Evolutionary conservation across 495 filamentous ascomycete species (phyloP), one percentile per base, ranked within the genome.

Genomic region (Aspergillus sclerotiicarbonarius): DNA sequence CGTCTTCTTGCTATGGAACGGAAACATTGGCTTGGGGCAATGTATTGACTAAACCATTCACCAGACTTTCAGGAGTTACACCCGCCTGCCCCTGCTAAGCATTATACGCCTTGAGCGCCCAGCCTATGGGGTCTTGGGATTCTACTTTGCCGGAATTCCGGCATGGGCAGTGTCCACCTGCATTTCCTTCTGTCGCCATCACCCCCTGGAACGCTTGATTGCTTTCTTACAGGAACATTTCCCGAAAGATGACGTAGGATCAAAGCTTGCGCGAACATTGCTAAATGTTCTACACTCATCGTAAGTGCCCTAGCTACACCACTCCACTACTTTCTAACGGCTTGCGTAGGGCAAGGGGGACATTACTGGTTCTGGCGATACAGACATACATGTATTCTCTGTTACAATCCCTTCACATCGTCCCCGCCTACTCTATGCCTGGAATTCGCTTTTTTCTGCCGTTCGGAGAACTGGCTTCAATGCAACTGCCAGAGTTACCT

Each of bases 351-450:
- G 62, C 73, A n/a, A 65, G 72, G 59, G 67, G 66, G 39, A 61
- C 64, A 3, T 63, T 76, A 25, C 68, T 81, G 29, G 58, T 75
- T 12, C 57, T 80, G 20, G 72, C 76, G 29, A 67, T 76, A 35
- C 74, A 80, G 57, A 67, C 76, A 25, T 77, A 81, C 58, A 75
- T 80, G 67, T 80, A 72, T 56, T 76, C 76, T 45, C 62, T 77
- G 25, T 67, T 82, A n/a, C 80, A 82, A 59, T 69, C 76, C 16
- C 72, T 81, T 10, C 71, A 72, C 21, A 67, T 80, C 10, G 53
- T 79, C 12, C 69, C 69, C 48, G 64, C 77, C n/a, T 65, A 65
- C 33, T 53, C 67, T 4, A 63, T 71, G 10, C 74, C 71, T 10
- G 58, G 64, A 8, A 10, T 62, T 35, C 59, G 45, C 10, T 57